Conservation (phyloP, 805 yeast genomes). For the Phaffomyces thermotolerans region DNA sequence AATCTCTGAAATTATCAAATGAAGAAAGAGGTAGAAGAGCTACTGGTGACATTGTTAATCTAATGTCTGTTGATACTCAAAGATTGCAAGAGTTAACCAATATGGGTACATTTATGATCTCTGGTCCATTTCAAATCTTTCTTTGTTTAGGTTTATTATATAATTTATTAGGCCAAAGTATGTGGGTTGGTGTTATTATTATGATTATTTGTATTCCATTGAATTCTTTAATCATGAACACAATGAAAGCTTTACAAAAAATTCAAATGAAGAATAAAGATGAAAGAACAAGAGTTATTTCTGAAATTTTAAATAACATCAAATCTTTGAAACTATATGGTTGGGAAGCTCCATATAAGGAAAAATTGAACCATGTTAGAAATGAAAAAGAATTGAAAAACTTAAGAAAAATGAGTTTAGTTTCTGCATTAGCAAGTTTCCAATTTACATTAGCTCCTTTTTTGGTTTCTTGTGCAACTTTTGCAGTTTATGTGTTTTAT, state of each 20-base stretch:
- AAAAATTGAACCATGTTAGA: constrained; percentile 71
- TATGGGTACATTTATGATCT: constrained; percentile 76
- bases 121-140: constrained; percentile 84
- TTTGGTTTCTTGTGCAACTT: constrained; percentile 82
- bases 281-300: constrained; percentile 80
- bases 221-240: constrained; percentile 60
- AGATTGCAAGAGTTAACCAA: constrained; percentile 79
- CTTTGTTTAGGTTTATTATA: constrained; percentile 71
- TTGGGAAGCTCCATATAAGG: constrained; percentile 87
- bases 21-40: constrained; percentile 65
- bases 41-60: constrained; percentile 89
- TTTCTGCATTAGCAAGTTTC: constrained; percentile 63
- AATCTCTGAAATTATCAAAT: constrained; percentile 59
- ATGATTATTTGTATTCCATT: constrained; percentile 74
- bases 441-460: constrained; percentile 85
- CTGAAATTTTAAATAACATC: constrained; percentile 85
- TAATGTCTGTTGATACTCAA: constrained; percentile 92
- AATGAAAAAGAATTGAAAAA: constrained; percentile 79
- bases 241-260: constrained; percentile 69
- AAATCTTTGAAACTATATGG: constrained; percentile 90
- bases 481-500: constrained; percentile 65
- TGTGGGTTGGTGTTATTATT: constrained; percentile 92
- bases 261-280: constrained; percentile 87
- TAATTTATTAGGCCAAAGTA: constrained; percentile 71
- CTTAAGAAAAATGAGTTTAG: constrained; percentile 64